Base-by-base conservation (phyloP, 2,329 filamentous ascomycete species). In the Passalora sequoiae region DNA sequence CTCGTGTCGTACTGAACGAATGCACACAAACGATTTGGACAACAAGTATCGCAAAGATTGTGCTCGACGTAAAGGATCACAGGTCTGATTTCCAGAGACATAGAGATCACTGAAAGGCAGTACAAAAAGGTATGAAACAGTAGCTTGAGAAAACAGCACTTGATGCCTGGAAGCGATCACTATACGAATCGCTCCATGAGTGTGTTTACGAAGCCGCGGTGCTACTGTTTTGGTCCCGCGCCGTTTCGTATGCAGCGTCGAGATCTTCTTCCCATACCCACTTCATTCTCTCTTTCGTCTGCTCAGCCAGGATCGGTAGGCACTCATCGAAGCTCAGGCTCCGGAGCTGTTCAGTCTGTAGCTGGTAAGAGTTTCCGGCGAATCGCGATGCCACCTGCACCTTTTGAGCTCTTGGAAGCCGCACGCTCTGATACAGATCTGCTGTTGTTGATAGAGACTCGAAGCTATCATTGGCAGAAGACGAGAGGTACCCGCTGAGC, bases 301-400 rank as follows among this genome's bases (percentile, higher is more conserved):
- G 55, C 16, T 62, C 54, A 3, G 51, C 51, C 35, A 69, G 53
- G 4, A 65, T 52, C 0, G 60, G 59, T 13, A 68, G 30, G 21
- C 61, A 64, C 19, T 69, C 61, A 4, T 70, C 66, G 38, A 59
- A 66, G 2, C 54, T 44, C 44, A 61, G 52, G 24, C 58, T 61
- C 13, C 55, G 44, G 56, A 69, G 56, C 15, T 60, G 59, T n/a
- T 59, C 55, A 15, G 60, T 54, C 49, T 63, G 58, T 49, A 66
- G 52, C 51, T 68, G 62, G 44, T 66, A 68, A 7, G 63, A 50
- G 7, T 61, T 42, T 28, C 62, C 65, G 5, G 64, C 54, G 10
- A 57, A 53, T 16, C 64, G 50, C 29, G 60, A 58, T 6, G 56
- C 61, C 10, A 53, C 38, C 47, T 65, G 62, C 13, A 58, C 51